A percentile compares a stretch with the other conserved stretches of the same genome.
These are phyloP conservation scores for Penicillium nordicum DNA, from an alignment of 2,329 filamentous ascomycete genomes.

Conservation along the genomic window DNA sequence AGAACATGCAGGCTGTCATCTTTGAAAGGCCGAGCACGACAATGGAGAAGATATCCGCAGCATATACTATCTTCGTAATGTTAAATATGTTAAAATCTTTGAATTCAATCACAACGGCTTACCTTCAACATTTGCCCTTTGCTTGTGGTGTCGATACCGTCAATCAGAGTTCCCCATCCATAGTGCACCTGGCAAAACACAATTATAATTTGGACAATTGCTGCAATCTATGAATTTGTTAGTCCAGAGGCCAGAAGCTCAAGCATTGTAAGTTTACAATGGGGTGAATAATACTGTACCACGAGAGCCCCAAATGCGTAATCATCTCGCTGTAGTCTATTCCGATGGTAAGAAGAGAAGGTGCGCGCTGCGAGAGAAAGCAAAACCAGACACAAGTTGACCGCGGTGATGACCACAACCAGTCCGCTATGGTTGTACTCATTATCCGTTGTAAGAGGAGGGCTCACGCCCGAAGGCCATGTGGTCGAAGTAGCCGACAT, in stretches of 20 bases:
- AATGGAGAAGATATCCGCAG: too few species aligned
- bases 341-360: conserved; percentile 38
- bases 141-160: background rate
- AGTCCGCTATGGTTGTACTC: conserved; percentile 41
- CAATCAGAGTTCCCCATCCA: background rate
- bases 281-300: conserved; percentile 6
- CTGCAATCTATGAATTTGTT: background rate
- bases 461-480: too few species aligned
- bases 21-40: too few species aligned
- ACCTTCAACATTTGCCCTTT: conserved; percentile 1
- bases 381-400: conserved; percentile 39
- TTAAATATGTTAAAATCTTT: background rate
- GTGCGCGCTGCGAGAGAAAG: conserved; percentile 41
- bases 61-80: background rate
- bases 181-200: background rate
- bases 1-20: too few species aligned
- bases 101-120: background rate
- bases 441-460: conserved; percentile 33
- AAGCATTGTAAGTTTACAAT: background rate
- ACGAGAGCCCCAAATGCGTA: conserved; percentile 34
- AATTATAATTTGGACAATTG: background rate
- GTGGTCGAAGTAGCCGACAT: conserved; percentile 1
- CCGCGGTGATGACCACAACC: conserved; percentile 15
- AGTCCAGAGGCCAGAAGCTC: background rate
- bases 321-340: conserved; percentile 35